Base-by-base conservation (phyloP, 2,329 filamentous ascomycete genomes). In the Pseudogymnoascus sp. region DNA sequence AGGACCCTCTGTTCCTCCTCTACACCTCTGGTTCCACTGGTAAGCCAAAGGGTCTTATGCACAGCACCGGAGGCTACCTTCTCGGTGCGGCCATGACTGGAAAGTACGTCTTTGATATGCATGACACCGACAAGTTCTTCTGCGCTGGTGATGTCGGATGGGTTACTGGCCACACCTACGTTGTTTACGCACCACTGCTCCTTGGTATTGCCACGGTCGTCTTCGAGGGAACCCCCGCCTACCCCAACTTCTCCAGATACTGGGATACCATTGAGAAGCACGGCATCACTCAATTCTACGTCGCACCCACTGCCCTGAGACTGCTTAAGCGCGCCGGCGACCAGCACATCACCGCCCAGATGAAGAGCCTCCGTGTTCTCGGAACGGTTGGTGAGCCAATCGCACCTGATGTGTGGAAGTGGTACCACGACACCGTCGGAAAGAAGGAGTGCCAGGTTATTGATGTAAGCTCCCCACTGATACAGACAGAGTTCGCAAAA, bases 101-200 rank as follows among this genome's bases (percentile, higher is more conserved):
- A 75, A 99, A 97, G 78, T 97, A 99, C 74, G 93, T 97, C 64
- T 99, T 99, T 73, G 94, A 99, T 74, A 95, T 99, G 65, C 94
- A 99, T 74, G 88, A 92, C 65, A 86, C 89, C 60, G 94, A 99
- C 75, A 85, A 84, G 65, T 97, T 94, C 82, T 97, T 97, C 82
- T 99, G 94, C 70, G 94, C 92, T 74, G 94, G 94, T 74, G 94
- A 99, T 71, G 93, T 99, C 43, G 94, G 94, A 66, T 99, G 94
- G 94, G 97, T 99, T 73, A 99, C 94, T 30, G 94, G 94, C 16
- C 94, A 99, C 78, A 96, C 94, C 22, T 99, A 99, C 70, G 93
- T 97, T 61, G 93, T 99, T 38, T 99, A 99, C 73, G 91, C 94
- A 9, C 94, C 94, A 65, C 81, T 99, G 60, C 81, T 99, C 50